These are phyloP conservation scores for Globisporangium canariense DNA, from an alignment of 352 stramenopile genomes.

Conservation along the genomic window DNA sequence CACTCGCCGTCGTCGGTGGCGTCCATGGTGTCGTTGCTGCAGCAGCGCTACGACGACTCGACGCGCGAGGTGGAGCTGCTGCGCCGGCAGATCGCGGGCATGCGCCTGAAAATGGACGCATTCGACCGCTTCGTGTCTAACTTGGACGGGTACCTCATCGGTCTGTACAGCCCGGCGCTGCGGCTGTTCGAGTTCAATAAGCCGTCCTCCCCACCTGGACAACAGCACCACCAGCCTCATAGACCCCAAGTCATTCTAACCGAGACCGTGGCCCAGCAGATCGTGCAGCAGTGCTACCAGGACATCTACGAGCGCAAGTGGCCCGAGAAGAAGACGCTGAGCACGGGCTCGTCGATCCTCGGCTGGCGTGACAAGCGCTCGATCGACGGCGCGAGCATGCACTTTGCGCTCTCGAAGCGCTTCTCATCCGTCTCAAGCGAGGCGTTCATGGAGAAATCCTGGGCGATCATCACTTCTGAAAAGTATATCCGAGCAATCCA, in stretches of 20 bases:
- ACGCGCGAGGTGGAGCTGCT: conserved; percentile 8
- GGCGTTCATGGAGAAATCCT: conserved; percentile 43
- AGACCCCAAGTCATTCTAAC: background rate
- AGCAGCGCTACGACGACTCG: conserved; percentile 7
- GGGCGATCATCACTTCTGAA: conserved; percentile 40
- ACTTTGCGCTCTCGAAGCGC: conserved; percentile 39
- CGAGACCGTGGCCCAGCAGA: conserved; percentile 8
- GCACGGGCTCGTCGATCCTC: conserved; percentile 37
- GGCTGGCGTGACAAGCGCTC: conserved; percentile 50
- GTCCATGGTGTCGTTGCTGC: background rate
- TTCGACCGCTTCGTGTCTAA: conserved; percentile 18
- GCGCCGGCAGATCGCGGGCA: conserved; percentile 1
- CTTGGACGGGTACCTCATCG: conserved; percentile 17
- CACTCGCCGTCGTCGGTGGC: conserved; percentile 2
- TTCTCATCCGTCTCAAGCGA: conserved; percentile 25
- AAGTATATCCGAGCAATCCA: conserved; percentile 44
- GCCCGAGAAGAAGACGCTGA: conserved; percentile 28
- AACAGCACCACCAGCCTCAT: background rate
- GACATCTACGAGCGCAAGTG: conserved; percentile 39
- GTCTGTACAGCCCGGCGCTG: background rate
- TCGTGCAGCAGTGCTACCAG: conserved; percentile 50
- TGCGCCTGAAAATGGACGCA: conserved; percentile 9
- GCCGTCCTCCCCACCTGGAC: background rate
- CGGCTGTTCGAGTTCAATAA: background rate
- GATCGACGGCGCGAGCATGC: conserved; percentile 38